phyloP scores from a whole-genome alignment of 2,329 filamentous ascomycete species.

The Dothiorella sarmentorum region DNA sequence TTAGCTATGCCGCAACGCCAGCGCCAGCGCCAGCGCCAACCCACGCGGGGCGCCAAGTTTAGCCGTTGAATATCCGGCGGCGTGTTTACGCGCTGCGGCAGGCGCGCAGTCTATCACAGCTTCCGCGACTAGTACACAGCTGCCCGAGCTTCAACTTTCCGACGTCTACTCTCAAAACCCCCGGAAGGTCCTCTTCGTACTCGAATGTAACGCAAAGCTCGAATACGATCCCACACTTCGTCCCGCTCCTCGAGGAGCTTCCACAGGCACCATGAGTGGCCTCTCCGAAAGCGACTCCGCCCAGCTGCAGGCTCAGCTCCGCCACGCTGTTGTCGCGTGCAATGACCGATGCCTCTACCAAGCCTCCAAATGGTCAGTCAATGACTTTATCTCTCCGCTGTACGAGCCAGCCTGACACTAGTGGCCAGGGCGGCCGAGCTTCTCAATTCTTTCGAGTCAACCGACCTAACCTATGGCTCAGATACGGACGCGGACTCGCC shows the following conservation, averaged over 20 bases:
- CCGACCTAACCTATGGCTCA: conserved; percentile 51
- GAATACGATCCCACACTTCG: no score
- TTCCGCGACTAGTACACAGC: neutral
- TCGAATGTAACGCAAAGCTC: no score
- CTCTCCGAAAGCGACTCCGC: conserved; percentile 43
- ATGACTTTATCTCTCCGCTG: neutral
- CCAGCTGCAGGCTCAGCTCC: conserved; percentile 70
- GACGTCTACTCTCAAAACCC: no score
- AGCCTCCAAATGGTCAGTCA: conserved; percentile 82
- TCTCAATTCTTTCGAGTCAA: conserved; percentile 69
- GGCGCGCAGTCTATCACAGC: neutral
- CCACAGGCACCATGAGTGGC: neutral
- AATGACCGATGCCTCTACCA: conserved; percentile 95
- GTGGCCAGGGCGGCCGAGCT: conserved; percentile 82
- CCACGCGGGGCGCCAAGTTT: neutral
- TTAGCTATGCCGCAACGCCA: neutral
- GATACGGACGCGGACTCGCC: conserved; percentile 59
- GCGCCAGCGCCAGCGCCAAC: neutral
- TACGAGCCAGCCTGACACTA: conserved; percentile 19
- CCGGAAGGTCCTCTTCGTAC: no score
- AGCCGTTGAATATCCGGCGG: neutral
- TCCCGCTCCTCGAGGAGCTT: neutral
- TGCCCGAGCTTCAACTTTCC: neutral
- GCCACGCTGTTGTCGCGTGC: conserved; percentile 84
- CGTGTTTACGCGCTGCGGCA: conserved; percentile 6